Evolutionary conservation across 257 asterid genomes (phyloP), one percentile per base, ranked within the genome.

Genomic region (Solanum bukasovii): DNA sequence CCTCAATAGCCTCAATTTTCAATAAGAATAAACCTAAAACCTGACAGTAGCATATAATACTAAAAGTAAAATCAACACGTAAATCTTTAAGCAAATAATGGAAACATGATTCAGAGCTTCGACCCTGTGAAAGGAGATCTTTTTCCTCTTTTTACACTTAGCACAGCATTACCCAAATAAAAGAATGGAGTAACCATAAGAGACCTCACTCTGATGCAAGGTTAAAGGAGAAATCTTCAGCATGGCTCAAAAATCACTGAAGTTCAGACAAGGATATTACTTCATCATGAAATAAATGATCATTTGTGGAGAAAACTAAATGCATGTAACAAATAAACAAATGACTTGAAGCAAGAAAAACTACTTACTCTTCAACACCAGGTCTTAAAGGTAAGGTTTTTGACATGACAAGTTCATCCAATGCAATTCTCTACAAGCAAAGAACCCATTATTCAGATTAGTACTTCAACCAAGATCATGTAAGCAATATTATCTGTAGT

Each of bases 361-460:
- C 14, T 83, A 92, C 98, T 93, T 93, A 97, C 99, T 92, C 94
- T 88, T 92, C 94, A 87, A 93, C 95, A 77, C 98, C 99, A 87
- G 98, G 98, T 90, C 98, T 95, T 92, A 97, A 90, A 11, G 98
- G 90, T 86, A 93, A 92, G 40, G 94, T 86, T 87, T 92, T 88
- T 89, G 99, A 94, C 89, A 84, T 88, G 89, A 96, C 94, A 84
- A 96, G 96, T 90, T 93, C 99, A 88, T 92, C 98, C 93, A 95
- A 61, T 78, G 98, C 99, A 90, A 89, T 92, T 94, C 93, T 95
- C 99, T 97, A 98, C 95, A 93, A 86, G 89, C 84, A 92, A 87
- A 87, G 82, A 90, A 91, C 68, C 83, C 87, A 88, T 33, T 23
- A 44, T 72, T 83, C 90, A 79, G 93, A 90, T 89, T 42, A 85